phyloP scores from a whole-genome alignment of 2,329 filamentous ascomycete species.

The Ophiobolus disseminans region DNA sequence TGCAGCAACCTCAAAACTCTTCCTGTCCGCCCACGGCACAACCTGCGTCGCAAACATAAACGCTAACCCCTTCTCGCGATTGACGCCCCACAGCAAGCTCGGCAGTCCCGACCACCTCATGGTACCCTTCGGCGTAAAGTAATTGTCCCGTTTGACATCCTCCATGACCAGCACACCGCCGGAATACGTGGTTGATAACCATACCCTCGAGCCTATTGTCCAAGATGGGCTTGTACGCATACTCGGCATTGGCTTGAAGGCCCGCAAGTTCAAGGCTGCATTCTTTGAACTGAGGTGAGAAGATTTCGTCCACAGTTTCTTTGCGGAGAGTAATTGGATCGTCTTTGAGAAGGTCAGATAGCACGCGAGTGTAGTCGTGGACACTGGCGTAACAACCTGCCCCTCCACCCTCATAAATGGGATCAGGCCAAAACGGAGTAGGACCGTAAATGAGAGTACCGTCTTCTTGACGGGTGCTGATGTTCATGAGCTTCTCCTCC shows the following conservation, averaged over 20 bases:
- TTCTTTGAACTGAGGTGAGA: conserved; percentile 29
- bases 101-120: conserved; percentile 32
- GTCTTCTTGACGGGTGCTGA: conserved; percentile 22
- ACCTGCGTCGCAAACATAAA: conserved; percentile 33
- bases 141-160: conserved; percentile 22
- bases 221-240: conserved; percentile 7
- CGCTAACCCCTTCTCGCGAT: conserved; percentile 30
- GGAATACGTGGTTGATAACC: conserved; percentile 20
- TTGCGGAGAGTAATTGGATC: conserved; percentile 22
- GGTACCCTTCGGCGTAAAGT: conserved; percentile 28
- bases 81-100: conserved; percentile 31
- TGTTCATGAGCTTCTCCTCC: conserved; percentile 22
- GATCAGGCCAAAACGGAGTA: conserved; percentile 13
- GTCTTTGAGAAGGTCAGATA: conserved; percentile 28
- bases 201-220: conserved; percentile 21
- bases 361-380: conserved; percentile 31
- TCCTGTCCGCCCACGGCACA: conserved; percentile 27
- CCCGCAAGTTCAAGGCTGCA: conserved; percentile 27
- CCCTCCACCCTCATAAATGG: conserved; percentile 25
- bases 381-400: conserved; percentile 28
- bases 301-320: conserved; percentile 26
- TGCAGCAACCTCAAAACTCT: conserved; percentile 16
- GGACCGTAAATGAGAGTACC: conserved; percentile 22
- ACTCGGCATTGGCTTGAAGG: conserved; percentile 34
- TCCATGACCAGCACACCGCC: conserved; percentile 25